Evolutionary conservation across 768 basidiomycete genomes (phyloP).

Genomic region (Neoboletus magnificus): DNA sequence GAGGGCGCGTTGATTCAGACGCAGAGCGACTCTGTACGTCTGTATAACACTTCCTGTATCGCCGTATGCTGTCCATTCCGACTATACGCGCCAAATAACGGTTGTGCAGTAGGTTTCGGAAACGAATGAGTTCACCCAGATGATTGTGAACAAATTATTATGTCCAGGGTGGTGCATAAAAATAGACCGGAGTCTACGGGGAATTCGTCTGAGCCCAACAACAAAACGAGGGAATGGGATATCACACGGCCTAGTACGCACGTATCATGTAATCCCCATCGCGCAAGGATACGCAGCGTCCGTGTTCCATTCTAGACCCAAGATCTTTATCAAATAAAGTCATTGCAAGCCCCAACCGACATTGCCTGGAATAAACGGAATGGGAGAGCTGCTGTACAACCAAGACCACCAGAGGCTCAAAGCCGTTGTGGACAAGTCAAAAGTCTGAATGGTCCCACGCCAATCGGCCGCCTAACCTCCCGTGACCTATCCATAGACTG

Average conservation of each 20-base stretch:
- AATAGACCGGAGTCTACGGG: neutral
- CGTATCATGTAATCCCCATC: neutral
- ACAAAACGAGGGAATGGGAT: neutral
- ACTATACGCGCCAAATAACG: neutral
- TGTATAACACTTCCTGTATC: neutral
- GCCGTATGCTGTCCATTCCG: neutral
- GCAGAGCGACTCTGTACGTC: neutral
- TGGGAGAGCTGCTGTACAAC: neutral
- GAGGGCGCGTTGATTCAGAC: neutral
- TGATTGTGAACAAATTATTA: neutral
- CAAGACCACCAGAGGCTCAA: neutral
- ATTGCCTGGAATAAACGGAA: too few relatives aligned
- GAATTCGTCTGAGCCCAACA: neutral
- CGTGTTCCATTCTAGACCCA: neutral
- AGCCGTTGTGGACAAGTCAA: neutral
- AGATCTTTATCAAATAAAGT: neutral
- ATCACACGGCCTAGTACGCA: neutral
- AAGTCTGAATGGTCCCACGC: neutral
- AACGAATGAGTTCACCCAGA: neutral
- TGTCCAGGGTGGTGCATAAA: neutral
- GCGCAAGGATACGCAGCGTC: neutral
- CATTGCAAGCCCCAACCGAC: neutral
- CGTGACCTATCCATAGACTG: neutral
- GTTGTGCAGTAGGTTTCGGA: neutral
- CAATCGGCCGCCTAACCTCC: neutral